Base-by-base conservation (phyloP, 75 land plant species). In the Cryptomeria japonica region DNA sequence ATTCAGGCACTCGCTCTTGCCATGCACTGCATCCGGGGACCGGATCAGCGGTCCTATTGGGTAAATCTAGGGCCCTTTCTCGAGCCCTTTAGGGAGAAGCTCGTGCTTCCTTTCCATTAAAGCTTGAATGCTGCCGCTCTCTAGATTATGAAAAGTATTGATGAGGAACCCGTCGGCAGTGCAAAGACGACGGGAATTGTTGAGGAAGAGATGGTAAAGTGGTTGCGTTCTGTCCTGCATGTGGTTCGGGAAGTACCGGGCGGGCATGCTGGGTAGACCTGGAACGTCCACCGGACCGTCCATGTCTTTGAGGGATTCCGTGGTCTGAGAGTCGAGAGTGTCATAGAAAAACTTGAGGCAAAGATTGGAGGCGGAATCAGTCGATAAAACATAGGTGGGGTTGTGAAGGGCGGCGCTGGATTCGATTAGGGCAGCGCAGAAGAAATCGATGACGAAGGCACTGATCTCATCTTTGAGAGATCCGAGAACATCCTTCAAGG, bases 261-360 rank as follows among this genome's bases (percentile, higher is more conserved):
- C 38, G 1, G 89, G 88, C 0, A 91, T 13, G 12, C 88, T 83
- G 0, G 87, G 86, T 4, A 84, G 6, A 12, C 93, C 91, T 0
- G 90, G 93, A 28, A 90, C 14, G 12, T 85, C 14, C 31, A 32
- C 7, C 36, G 34, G 12, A 0, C 1, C 3, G 13, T 83, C 47
- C 15, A 44, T 12, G 38, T 83, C 32, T 13, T 41, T 44, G 39
- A 44, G 38, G 37, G 47, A 25, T 28, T 41, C 46, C 31, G 15
- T 44, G 5, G n/a, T 41, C 49, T 41, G 22, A 38, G n/a, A n/a
- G 22, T 83, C 5, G 39, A 83, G 15, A 1, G 22, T 44, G 7
- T 22, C 31, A 11, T 25, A n/a, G 84, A 83, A 51, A 8, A 41
- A 11, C 44, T 22, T 41, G 14, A 83, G 47, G n/a, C 39, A 41